phyloP scores from a whole-genome alignment of 331 rosid genomes.

The Ulmus americana region DNA sequence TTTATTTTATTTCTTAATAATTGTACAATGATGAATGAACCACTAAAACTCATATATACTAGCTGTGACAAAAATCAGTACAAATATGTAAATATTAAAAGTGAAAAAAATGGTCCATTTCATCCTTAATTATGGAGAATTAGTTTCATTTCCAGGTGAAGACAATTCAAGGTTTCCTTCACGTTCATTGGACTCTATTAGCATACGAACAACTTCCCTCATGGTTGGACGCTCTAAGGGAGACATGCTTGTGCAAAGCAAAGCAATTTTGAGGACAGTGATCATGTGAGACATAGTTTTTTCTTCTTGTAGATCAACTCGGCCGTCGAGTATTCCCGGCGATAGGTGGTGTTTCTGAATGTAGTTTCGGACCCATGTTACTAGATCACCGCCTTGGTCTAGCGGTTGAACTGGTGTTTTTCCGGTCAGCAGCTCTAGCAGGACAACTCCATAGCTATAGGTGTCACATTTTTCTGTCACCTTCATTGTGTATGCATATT shows the following conservation, averaged over 20 bases:
- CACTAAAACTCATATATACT: background rate
- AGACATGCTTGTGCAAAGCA: slow-evolving; percentile 27
- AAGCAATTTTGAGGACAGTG: slow-evolving; percentile 26
- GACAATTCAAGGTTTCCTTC: slow-evolving; percentile 7
- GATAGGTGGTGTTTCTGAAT: slow-evolving; percentile 18
- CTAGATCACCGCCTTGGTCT: slow-evolving; percentile 30
- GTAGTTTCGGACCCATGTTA: slow-evolving; percentile 27
- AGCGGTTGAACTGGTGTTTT: slow-evolving; percentile 25
- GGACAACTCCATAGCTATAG: slow-evolving; percentile 33
- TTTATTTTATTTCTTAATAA: background rate
- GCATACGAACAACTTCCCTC: slow-evolving; percentile 28
- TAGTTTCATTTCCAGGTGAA: slow-evolving; percentile 7
- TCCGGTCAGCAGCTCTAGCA: slow-evolving; percentile 31
- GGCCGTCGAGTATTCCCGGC: slow-evolving; percentile 20
- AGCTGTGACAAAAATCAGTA: slow-evolving; percentile 8
- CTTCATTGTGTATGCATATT: slow-evolving; percentile 32
- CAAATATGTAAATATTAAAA: background rate
- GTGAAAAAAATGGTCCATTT: no score
- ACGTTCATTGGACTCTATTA: slow-evolving; percentile 21
- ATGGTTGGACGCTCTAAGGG: slow-evolving; percentile 28
- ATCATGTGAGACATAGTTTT: slow-evolving; percentile 28
- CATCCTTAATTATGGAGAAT: background rate
- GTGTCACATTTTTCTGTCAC: slow-evolving; percentile 33
- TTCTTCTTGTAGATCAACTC: slow-evolving; percentile 18
- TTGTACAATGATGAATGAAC: slow-evolving; percentile 1